Evolutionary conservation across 148 eudicot species (phyloP).

Genomic region (Cornus suecica): DNA sequence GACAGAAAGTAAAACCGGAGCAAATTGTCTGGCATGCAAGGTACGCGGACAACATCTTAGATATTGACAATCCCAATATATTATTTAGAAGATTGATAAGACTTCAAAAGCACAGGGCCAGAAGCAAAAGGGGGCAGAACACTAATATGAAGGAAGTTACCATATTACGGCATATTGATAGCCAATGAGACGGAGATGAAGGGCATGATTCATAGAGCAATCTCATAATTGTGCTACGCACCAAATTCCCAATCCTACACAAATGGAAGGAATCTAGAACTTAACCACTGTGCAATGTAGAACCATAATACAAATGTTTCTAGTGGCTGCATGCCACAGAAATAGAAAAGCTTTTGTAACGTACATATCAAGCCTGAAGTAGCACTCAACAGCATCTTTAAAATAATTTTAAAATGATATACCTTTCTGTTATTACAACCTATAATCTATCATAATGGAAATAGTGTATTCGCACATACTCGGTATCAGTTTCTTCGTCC

Average conservation of each 20-base stretch:
- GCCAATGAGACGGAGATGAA: conserved; percentile 77
- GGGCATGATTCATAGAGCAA: conserved; percentile 88
- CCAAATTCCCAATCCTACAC: conserved; percentile 78
- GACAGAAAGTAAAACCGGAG: neutral
- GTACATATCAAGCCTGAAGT: neutral
- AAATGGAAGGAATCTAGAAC: conserved; percentile 2
- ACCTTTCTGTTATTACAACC: neutral
- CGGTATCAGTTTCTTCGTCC: conserved; percentile 94
- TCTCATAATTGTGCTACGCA: conserved; percentile 75
- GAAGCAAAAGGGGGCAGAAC: conserved; percentile 6
- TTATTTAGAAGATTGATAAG: neutral
- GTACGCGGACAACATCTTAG: neutral
- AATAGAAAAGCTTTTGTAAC: conserved; percentile 2
- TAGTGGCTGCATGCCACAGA: neutral
- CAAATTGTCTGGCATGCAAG: neutral
- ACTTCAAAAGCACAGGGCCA: neutral
- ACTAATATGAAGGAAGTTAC: conserved; percentile 27
- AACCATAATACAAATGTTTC: neutral
- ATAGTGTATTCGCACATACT: conserved; percentile 49
- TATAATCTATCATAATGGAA: neutral
- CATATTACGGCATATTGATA: conserved; percentile 72
- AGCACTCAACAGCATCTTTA: conserved; percentile 3
- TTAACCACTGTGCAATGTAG: conserved; percentile 1
- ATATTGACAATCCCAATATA: neutral
- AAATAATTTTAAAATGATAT: neutral